These are phyloP conservation scores for Lanmaoa pseudosensibilis DNA, from an alignment of 768 basidiomycete genomes.

Conservation along the genomic window DNA sequence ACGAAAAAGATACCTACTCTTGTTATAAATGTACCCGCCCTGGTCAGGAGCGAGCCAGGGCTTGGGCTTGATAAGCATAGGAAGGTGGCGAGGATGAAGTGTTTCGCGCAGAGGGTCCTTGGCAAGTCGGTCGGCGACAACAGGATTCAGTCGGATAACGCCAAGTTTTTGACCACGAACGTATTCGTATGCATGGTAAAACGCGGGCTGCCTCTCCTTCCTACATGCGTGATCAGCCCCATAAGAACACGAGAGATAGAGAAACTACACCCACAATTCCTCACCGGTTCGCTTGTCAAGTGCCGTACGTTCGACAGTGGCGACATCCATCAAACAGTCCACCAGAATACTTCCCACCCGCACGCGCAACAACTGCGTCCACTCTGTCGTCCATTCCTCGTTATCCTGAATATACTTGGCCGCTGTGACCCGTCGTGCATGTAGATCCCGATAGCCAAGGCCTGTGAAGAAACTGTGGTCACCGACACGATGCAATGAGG, in stretches of 20 bases:
- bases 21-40: conserved; percentile 83
- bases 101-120: conserved; percentile 68
- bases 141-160: conserved; percentile 82
- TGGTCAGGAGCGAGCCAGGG: conserved; percentile 78
- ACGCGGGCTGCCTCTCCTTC: conserved; percentile 82
- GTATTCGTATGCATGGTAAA: conserved; percentile 91
- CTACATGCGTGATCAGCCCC: conserved; percentile 35
- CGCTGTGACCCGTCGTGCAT: conserved; percentile 64
- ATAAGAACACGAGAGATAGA: neutral
- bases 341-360: conserved; percentile 82
- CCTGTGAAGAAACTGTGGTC: conserved; percentile 53
- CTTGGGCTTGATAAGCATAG: conserved; percentile 90
- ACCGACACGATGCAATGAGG: conserved; percentile 30
- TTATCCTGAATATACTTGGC: conserved; percentile 63
- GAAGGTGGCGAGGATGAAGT: conserved; percentile 90
- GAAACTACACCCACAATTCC: conserved; percentile 47
- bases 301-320: conserved; percentile 66
- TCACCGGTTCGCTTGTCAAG: conserved; percentile 59
- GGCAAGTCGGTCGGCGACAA: conserved; percentile 73
- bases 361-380: conserved; percentile 77
- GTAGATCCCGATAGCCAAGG: conserved; percentile 59
- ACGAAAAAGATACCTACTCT: conserved; percentile 46
- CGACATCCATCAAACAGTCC: conserved; percentile 80
- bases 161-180: conserved; percentile 93
- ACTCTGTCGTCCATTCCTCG: conserved; percentile 75